Base-by-base conservation (phyloP, 116 monocot species). In the Papilionanthe hybrid region DNA sequence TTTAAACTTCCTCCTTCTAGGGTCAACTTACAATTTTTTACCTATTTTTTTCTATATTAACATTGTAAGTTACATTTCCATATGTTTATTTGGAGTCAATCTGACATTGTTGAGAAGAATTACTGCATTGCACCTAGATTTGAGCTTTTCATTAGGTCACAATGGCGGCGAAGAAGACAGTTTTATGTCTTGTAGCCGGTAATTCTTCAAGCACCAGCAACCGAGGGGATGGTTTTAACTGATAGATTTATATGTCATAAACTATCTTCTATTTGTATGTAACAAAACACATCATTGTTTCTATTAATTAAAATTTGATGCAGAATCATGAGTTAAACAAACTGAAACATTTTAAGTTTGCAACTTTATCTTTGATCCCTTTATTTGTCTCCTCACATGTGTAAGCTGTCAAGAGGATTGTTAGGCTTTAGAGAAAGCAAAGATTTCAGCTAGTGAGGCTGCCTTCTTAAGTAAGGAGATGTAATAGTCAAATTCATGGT, bases 161-260 rank as follows among this genome's bases (percentile, higher is more conserved):
- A 19, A 7, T 37, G 1, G 27, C 75, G 77, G 71, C 42, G 25
- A 55, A 7, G 53, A 68, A 71, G 82, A 71, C 67, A 71, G 71
- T 82, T 77, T 82, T 82, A 82, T 68, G 77, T 82, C 82, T 77
- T 72, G 7, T 72, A 25, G 22, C 71, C 77, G 27, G 63, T 45
- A 17, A 71, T 71, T 29, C 77, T 42, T n/a, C 10, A 42, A 50
- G 5, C 42, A 71, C 42, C 69, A 53, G 57, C 22, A 55, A 66
- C 72, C 11, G n/a, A 42, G 55, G 77, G 71, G 69, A n/a, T 18
- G 77, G 77, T 55, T 50, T 63, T 47, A 76, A 42, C 29, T 55
- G 19, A 77, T 77, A 53, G 29, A 28, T 77, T 27, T 18, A 77
- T 18, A 25, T 53, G 28, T 77, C 53, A 50, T 53, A 76, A 37